Evolutionary conservation across 2,329 filamentous ascomycete genomes (phyloP).

Genomic region (Cladosporium sp.): DNA sequence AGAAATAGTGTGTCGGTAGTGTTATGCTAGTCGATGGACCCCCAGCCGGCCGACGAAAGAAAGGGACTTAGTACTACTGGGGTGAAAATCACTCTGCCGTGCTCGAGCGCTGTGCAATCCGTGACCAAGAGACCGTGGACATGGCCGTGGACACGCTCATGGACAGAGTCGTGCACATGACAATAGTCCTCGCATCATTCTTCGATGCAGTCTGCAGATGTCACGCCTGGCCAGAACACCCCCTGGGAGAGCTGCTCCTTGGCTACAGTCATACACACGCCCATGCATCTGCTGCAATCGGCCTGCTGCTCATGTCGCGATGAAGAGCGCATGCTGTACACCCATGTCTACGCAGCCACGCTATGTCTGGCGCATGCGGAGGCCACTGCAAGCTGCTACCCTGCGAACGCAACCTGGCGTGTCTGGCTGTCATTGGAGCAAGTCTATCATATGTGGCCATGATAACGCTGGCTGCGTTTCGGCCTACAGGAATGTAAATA

Average conservation of each 20-base stretch:
- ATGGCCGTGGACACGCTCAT: too few species aligned
- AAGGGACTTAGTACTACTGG: not conserved
- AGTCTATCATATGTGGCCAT: not conserved
- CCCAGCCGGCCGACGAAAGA: not conserved
- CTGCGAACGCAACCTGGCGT: too few species aligned
- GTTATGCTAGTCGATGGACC: too few species aligned
- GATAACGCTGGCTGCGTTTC: not conserved
- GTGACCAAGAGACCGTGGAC: too few species aligned
- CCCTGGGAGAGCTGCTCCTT: not conserved
- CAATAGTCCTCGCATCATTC: too few species aligned
- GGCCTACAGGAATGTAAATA: not conserved
- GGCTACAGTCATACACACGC: not conserved
- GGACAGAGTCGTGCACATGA: too few species aligned
- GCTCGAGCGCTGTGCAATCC: too few species aligned
- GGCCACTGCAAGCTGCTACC: not conserved
- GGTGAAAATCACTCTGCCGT: not conserved
- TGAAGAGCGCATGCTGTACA: not conserved
- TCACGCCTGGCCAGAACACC: not conserved
- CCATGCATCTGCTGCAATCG: not conserved
- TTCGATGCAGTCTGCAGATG: not conserved
- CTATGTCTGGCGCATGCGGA: not conserved
- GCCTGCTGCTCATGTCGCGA: not conserved
- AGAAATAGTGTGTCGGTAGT: too few species aligned
- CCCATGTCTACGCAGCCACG: not conserved
- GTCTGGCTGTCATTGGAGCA: not conserved